Percentiles rank a stretch among this genome's conserved stretches.
Conservation (phyloP, 1,139 yeast genomes). For the Taphrina sp. region DNA sequence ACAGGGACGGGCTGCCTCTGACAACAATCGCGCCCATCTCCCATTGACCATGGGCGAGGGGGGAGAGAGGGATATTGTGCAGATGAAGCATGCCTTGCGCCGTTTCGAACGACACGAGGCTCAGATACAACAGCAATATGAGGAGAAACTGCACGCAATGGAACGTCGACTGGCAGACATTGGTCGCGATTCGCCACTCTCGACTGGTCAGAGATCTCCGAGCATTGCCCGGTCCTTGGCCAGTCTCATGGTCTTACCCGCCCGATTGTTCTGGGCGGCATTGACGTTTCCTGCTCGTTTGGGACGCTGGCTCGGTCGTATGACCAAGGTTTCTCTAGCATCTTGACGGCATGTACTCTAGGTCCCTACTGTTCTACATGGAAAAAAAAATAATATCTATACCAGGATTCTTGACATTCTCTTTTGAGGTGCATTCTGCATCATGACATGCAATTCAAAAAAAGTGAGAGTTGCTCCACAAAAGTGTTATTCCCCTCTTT, state of each 20-base stretch:
- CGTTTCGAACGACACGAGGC: conserved; percentile 20
- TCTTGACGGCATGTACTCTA: too few relatives aligned
- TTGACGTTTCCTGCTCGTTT: conserved; percentile 10
- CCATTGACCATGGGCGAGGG: too few relatives aligned
- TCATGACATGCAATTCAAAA: too few relatives aligned
- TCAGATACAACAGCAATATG: conserved; percentile 8
- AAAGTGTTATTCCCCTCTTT: too few relatives aligned
- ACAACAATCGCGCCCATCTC: background rate
- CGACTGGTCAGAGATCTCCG: too few relatives aligned
- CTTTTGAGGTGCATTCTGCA: too few relatives aligned
- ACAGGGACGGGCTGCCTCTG: background rate
- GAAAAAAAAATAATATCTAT: too few relatives aligned
- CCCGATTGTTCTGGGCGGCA: background rate
- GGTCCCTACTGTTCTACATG: too few relatives aligned
- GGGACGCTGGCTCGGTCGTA: background rate
- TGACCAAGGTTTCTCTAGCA: too few relatives aligned
- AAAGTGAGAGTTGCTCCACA: too few relatives aligned
- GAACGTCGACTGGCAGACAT: conserved; percentile 16
- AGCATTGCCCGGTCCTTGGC: background rate
- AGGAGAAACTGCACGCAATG: conserved; percentile 4
- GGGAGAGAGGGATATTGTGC: conserved; percentile 5
- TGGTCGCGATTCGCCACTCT: background rate
- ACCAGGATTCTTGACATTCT: too few relatives aligned
- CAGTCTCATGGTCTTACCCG: conserved; percentile 3
- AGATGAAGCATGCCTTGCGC: conserved; percentile 14